phyloP scores from a whole-genome alignment of 225 moss, liverwort and hornwort species.

The Sphagnum contortum region DNA sequence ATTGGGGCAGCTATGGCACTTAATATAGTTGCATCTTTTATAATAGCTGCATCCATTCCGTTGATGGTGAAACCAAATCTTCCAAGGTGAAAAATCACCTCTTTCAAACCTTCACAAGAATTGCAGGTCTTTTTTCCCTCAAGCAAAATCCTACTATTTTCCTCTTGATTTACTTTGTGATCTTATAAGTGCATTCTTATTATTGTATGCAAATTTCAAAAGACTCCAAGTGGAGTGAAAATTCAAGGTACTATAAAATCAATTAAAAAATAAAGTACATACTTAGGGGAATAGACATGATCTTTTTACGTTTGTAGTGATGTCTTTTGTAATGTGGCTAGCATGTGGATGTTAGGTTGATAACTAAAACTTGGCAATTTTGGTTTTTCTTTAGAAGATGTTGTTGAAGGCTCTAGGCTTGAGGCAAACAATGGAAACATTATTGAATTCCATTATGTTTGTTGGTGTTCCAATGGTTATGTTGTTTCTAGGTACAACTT shows the following conservation, averaged over 20 bases:
- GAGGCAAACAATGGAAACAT: slow-evolving; percentile 53
- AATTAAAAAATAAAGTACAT: slow-evolving; percentile 8
- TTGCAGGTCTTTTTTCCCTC: background rate
- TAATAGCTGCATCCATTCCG: slow-evolving; percentile 25
- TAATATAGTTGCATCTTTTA: slow-evolving; percentile 17
- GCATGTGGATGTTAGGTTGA: slow-evolving; percentile 13
- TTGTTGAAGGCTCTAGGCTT: slow-evolving; percentile 49
- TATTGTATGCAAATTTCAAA: slow-evolving; percentile 39
- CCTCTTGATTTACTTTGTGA: background rate
- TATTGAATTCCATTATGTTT: slow-evolving; percentile 58
- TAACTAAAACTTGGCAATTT: slow-evolving; percentile 28
- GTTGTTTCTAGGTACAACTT: slow-evolving; percentile 45
- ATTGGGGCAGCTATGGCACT: slow-evolving; percentile 24
- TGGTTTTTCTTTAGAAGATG: slow-evolving; percentile 47
- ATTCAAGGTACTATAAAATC: slow-evolving; percentile 41
- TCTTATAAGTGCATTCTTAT: background rate
- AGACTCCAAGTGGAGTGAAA: slow-evolving; percentile 41
- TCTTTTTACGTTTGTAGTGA: slow-evolving; percentile 15
- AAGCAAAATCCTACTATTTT: background rate
- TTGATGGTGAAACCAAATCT: slow-evolving; percentile 38
- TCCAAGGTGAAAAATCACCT: slow-evolving; percentile 37
- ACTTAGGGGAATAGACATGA: slow-evolving; percentile 26
- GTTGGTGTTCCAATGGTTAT: slow-evolving; percentile 59
- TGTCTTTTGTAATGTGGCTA: slow-evolving; percentile 14
- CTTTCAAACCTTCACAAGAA: no score